Evolutionary conservation across 176 grass and related monocot species (phyloP), one percentile per base, ranked within the genome.

Genomic region (Oryza longistaminata): DNA sequence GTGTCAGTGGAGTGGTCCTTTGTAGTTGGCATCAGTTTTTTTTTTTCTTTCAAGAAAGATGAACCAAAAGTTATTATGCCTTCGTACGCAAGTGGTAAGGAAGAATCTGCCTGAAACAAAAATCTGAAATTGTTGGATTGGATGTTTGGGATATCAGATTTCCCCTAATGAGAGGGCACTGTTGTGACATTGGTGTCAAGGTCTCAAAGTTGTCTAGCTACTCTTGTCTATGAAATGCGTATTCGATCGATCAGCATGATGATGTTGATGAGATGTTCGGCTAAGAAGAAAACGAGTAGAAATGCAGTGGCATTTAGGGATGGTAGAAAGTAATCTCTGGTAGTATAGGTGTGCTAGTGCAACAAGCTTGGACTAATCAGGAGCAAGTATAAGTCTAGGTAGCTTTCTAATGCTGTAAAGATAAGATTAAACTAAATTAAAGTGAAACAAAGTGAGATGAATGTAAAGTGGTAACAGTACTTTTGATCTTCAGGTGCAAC

Each of bases 401-500:
- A 67, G 33, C 46, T 60, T 75, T 17, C 35, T 22, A 68, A 25
- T 11, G 61, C 44, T 78, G 83, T 44, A 78, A 90, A 86, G 82
- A 39, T 48, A 42, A 22, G 21, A 62, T 62, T 62, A 62, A 62
- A 62, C 4, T 24, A 62, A 58, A n/a, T 6, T 58, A 22, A 43
- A 26, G 44, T 7, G 42, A 39, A 67, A 39, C 25, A 80, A 84
- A 25, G 24, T 75, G 71, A 37, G 61, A 75, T 39, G 26, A 21
- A 67, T 84, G 62, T 50, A 44, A 48, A 66, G 11, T 53, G 49
- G 31, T 24, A 68, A 53, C 66, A 78, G 73, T 86, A 86, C 21
- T 78, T 79, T 86, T 86, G 73, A 86, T 90, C 88, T 58, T 78
- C 68, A 48, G 58, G 11, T 26, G 14, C 15, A 61, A 7, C 55